Evolutionary conservation across 108 stramenopile genomes (phyloP).

Genomic region (Poteriospumella lacustris): DNA sequence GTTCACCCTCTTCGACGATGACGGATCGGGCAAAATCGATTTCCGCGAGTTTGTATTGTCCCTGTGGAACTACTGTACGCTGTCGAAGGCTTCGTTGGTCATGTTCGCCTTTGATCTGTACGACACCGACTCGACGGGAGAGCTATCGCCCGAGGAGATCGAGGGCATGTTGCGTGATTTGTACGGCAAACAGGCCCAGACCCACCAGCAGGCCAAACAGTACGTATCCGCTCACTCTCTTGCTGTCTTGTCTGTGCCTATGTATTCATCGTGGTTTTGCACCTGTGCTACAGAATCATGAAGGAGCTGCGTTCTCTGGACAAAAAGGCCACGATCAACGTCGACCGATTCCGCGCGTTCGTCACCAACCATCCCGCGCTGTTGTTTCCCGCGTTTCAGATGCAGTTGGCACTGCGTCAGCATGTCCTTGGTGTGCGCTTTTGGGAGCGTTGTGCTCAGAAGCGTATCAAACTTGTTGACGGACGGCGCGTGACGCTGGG

Average conservation of each 20-base stretch:
- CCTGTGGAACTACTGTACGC: constrained; percentile 58
- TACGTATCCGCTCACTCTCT: background rate
- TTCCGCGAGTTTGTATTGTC: constrained; percentile 56
- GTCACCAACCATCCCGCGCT: constrained; percentile 49
- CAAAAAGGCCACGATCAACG: constrained; percentile 21
- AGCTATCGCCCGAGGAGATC: constrained; percentile 44
- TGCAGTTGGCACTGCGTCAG: constrained; percentile 44
- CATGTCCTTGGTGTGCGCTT: constrained; percentile 49
- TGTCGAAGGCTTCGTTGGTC: constrained; percentile 45
- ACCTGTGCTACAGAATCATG: constrained; percentile 35
- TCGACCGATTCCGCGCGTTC: constrained; percentile 46
- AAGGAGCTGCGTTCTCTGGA: constrained; percentile 6
- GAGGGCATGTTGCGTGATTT: constrained; percentile 51
- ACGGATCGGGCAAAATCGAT: constrained; percentile 43
- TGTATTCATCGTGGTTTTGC: background rate
- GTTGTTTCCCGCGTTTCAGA: constrained; percentile 47
- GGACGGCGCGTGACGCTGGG: no score
- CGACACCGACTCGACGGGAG: constrained; percentile 49
- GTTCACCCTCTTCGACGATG: constrained; percentile 41
- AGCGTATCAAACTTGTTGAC: no score
- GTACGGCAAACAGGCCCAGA: constrained; percentile 43
- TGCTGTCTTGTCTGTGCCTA: background rate
- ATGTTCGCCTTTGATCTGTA: constrained; percentile 60
- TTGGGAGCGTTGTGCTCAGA: no score
- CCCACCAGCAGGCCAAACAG: constrained; percentile 36